Evolutionary conservation across 2,329 filamentous ascomycete species (phyloP).

Genomic region (Neocatenulostroma microsporum): DNA sequence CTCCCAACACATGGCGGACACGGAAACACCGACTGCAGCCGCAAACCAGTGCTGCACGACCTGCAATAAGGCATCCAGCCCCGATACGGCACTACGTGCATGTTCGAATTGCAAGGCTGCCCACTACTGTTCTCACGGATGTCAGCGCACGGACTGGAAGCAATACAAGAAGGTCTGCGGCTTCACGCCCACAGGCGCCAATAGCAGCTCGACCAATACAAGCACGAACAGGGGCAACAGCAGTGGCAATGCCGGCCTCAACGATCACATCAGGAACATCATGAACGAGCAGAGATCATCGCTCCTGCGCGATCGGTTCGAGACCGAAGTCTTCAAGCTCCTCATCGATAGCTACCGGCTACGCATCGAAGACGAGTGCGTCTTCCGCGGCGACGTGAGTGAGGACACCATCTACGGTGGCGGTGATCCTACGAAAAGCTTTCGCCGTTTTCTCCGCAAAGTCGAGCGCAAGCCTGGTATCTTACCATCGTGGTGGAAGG

Average conservation of each 20-base stretch:
- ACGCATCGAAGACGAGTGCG: slow-evolving; percentile 7
- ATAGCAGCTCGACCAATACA: no score
- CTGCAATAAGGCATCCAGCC: background rate
- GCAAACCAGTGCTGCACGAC: no score
- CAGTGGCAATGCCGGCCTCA: no score
- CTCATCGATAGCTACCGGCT: slow-evolving; percentile 14
- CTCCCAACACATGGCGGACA: no score
- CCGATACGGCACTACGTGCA: background rate
- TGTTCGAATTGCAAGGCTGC: slow-evolving; percentile 25
- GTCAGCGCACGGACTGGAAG: slow-evolving; percentile 27
- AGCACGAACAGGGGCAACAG: no score
- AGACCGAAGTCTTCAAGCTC: slow-evolving; percentile 11
- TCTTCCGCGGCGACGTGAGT: slow-evolving; percentile 5
- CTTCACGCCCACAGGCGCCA: background rate
- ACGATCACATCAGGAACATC: no score
- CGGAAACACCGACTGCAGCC: no score
- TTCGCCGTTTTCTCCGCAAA: background rate
- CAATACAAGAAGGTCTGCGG: slow-evolving; percentile 26
- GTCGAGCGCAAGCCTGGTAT: background rate
- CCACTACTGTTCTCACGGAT: slow-evolving; percentile 27
- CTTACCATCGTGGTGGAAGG: background rate
- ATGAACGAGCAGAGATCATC: no score
- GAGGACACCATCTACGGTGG: background rate
- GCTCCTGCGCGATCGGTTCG: slow-evolving; percentile 10
- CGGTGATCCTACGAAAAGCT: background rate